Conservation (phyloP, 768 basidiomycete species). For the Paxillus rubicundulus region DNA sequence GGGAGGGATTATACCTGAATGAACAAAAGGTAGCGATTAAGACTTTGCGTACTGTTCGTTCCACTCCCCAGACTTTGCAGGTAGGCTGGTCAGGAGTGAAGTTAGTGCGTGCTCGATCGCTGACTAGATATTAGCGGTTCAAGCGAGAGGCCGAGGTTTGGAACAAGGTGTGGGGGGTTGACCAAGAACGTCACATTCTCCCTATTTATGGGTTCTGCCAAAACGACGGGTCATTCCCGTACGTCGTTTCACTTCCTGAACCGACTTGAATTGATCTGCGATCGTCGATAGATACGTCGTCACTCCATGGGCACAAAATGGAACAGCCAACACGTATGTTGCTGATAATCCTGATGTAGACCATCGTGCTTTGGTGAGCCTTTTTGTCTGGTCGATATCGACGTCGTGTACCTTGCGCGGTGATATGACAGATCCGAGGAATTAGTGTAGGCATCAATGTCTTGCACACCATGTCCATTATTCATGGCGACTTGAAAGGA, state of each 20-base stretch:
- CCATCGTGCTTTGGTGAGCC: slow-evolving; percentile 41
- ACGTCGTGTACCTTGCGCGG: neutral
- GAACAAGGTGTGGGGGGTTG: slow-evolving; percentile 51
- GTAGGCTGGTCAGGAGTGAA: slow-evolving; percentile 27
- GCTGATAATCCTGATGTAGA: slow-evolving; percentile 40
- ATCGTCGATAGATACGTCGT: slow-evolving; percentile 46
- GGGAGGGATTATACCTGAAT: slow-evolving; percentile 53
- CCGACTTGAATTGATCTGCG: slow-evolving; percentile 1
- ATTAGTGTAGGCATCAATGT: slow-evolving; percentile 47
- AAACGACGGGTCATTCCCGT: slow-evolving; percentile 58
- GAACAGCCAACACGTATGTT: slow-evolving; percentile 50
- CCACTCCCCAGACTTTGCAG: slow-evolving; percentile 42
- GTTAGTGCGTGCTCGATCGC: neutral
- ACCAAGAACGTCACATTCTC: slow-evolving; percentile 50
- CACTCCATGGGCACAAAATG: slow-evolving; percentile 55
- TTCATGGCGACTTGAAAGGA: slow-evolving; percentile 56
- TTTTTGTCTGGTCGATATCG: neutral
- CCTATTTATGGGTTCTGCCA: slow-evolving; percentile 59
- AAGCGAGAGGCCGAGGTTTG: slow-evolving; percentile 53
- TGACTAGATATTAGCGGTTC: slow-evolving; percentile 42
- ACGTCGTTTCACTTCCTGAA: slow-evolving; percentile 10
- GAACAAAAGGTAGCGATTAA: slow-evolving; percentile 58
- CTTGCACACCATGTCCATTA: slow-evolving; percentile 51
- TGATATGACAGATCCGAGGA: slow-evolving; percentile 39
- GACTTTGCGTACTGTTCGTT: slow-evolving; percentile 49